Percentiles rank a stretch among this genome's conserved stretches.
Evolutionary conservation across 1,284 basidiomycete genomes (phyloP).

Genomic region (Sutorius eximius): DNA sequence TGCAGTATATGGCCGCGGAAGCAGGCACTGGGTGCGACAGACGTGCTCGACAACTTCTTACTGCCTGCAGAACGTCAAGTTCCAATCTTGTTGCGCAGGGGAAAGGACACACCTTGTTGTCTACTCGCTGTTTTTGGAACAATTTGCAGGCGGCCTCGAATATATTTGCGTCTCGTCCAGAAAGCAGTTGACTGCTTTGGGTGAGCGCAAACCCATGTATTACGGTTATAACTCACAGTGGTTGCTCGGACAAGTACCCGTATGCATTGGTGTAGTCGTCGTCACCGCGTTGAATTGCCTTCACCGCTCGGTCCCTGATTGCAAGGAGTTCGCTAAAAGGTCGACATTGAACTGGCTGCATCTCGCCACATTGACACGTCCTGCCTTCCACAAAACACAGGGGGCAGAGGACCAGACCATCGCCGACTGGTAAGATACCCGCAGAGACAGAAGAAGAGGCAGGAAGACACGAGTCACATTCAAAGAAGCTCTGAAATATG

Average conservation of each 20-base stretch:
- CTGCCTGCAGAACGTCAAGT: conserved; percentile 13
- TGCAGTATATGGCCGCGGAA: conserved; percentile 43
- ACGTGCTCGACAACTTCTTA: conserved; percentile 27
- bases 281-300: conserved; percentile 33
- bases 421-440: conserved; percentile 34
- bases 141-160: conserved; percentile 40
- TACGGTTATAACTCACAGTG: conserved; percentile 22
- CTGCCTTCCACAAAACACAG: conserved; percentile 76
- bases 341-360: conserved; percentile 59
- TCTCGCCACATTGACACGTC: conserved; percentile 55
- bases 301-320: conserved; percentile 42
- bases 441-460: conserved; percentile 13
- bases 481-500: conserved; percentile 76
- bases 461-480: conserved; percentile 50
- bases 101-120: conserved; percentile 15
- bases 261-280: conserved; percentile 33
- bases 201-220: conserved; percentile 16
- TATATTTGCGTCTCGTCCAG: conserved; percentile 20
- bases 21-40: conserved; percentile 18
- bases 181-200: conserved; percentile 23
- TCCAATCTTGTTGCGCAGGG: neutral
- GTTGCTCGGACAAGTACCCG: conserved; percentile 18
- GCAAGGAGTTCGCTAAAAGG: conserved; percentile 40
- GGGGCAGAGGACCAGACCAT: conserved; percentile 59
- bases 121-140: conserved; percentile 20